Conservation (phyloP, 2,329 filamentous ascomycete genomes). For the Elsinoe batatas region DNA sequence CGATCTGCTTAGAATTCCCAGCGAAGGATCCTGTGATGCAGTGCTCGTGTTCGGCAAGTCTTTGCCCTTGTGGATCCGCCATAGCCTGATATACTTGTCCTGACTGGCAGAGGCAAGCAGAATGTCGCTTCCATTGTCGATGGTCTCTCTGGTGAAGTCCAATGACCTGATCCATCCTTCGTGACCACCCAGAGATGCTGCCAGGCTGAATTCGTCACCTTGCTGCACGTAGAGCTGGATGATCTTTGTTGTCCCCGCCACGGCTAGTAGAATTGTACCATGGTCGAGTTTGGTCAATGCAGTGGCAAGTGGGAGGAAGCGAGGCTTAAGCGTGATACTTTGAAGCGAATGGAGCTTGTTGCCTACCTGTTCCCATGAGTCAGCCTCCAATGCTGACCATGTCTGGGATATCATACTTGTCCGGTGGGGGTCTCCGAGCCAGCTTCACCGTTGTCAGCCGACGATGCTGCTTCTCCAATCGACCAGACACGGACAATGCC, state of each 20-base stretch:
- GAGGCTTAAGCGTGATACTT: constrained; percentile 62
- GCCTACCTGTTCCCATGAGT: constrained; percentile 16
- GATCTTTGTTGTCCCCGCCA: constrained; percentile 73
- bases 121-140: constrained; percentile 51
- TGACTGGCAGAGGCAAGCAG: constrained; percentile 89
- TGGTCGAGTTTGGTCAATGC: constrained; percentile 53
- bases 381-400: neutral
- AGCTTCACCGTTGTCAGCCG: neutral
- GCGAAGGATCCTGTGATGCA: constrained; percentile 45
- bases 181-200: constrained; percentile 74
- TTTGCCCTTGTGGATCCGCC: constrained; percentile 68
- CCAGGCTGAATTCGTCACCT: constrained; percentile 52
- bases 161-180: constrained; percentile 92
- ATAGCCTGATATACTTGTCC: constrained; percentile 92
- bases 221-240: constrained; percentile 68
- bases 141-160: constrained; percentile 59
- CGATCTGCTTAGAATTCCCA: constrained; percentile 57
- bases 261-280: constrained; percentile 51
- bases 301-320: constrained; percentile 71
- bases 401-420: neutral
- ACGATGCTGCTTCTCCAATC: constrained; percentile 29
- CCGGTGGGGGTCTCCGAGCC: neutral
- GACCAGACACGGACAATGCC: constrained; percentile 58
- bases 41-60: constrained; percentile 50
- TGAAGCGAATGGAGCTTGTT: constrained; percentile 47